Conservation (phyloP, 176 grass and related monocot genomes). For the Eleusine coracana region DNA sequence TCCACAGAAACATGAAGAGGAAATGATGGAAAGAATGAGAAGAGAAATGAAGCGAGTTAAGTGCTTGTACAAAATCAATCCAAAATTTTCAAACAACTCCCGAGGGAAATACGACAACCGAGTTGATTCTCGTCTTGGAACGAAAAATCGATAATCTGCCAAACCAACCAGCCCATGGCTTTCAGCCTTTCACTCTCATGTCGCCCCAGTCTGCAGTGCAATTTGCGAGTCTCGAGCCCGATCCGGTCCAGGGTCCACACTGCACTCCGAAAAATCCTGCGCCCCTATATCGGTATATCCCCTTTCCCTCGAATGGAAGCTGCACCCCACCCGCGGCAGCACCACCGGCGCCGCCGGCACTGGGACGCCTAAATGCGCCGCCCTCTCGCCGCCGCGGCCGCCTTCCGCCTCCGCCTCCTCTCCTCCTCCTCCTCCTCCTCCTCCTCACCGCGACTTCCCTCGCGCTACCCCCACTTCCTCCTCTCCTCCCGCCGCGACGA, state of each 20-base stretch:
- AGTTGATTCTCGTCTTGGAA: background rate
- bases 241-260: background rate
- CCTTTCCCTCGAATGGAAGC: conserved; percentile 43
- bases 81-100: too few relatives aligned
- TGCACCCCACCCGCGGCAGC: conserved; percentile 44
- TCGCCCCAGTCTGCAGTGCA: background rate
- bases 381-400: conserved; percentile 34
- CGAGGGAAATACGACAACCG: background rate
- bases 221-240: background rate
- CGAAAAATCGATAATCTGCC: background rate
- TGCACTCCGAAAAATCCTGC: background rate
- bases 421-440: background rate
- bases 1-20: too few relatives aligned
- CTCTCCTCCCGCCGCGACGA: conserved; percentile 33
- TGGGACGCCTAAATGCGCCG: conserved; percentile 53
- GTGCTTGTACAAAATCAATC: too few relatives aligned
- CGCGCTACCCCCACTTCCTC: conserved; percentile 9
- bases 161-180: background rate
- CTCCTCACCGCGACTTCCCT: background rate
- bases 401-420: conserved; percentile 12
- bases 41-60: too few relatives aligned
- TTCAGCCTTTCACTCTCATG: background rate
- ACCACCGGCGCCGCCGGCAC: conserved; percentile 37
- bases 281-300: background rate
- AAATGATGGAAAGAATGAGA: too few relatives aligned